phyloP scores from a whole-genome alignment of 306 rosid genomes.

The Quercus glauca region DNA sequence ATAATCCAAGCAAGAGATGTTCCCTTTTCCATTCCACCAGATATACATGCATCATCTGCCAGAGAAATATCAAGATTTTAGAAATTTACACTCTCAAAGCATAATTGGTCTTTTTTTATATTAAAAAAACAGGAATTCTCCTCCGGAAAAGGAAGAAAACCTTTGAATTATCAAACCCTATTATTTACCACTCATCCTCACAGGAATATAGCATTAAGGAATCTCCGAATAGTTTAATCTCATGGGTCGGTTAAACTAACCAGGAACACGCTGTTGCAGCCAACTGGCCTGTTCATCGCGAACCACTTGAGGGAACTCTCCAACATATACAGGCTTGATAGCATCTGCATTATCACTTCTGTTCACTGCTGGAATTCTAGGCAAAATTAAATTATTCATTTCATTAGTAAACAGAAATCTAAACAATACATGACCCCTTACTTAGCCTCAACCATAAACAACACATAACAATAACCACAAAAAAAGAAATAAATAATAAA shows the following conservation, averaged over 20 bases:
- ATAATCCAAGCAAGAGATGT: conserved; percentile 84
- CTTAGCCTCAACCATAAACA: neutral
- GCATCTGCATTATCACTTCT: conserved; percentile 49
- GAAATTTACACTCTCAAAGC: neutral
- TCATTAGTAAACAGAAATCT: neutral
- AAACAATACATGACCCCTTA: neutral
- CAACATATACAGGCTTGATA: conserved; percentile 77
- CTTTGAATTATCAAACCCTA: neutral
- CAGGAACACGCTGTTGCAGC: conserved; percentile 53
- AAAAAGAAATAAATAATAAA: neutral
- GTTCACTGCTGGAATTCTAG: conserved; percentile 62
- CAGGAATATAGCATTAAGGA: conserved; percentile 1
- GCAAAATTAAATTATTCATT: conserved; percentile 2
- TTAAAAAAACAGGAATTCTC: neutral
- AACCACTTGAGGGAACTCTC: conserved; percentile 78
- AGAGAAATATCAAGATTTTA: neutral
- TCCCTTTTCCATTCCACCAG: conserved; percentile 78
- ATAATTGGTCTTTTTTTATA: neutral
- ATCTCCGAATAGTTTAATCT: neutral
- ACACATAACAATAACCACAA: neutral
- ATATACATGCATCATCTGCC: conserved; percentile 53
- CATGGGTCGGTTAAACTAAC: conserved; percentile 34
- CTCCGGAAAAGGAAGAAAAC: neutral
- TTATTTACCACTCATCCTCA: neutral
- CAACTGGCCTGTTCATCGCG: conserved; percentile 62